Evolutionary conservation across 306 rosid species (phyloP), one percentile per base, ranked within the genome.

Genomic region (Quercus aquifolioides): DNA sequence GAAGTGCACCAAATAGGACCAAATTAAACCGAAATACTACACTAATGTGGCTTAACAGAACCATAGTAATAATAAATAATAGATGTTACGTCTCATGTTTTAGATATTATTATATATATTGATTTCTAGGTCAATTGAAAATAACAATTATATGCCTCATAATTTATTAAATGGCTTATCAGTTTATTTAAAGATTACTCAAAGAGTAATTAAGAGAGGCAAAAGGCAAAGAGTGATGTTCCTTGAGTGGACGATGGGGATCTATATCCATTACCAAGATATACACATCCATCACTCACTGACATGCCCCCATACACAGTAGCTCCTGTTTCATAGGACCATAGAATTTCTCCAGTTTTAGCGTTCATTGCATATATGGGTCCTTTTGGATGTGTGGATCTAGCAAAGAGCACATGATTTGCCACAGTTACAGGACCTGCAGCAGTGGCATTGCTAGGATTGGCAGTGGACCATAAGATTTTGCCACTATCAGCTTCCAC

Each of bases 221-320:
- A 88, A 18, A 88, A 90, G 0, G 97, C 89, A 76, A 71, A 88
- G 51, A 92, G 83, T 0, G 88, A 84, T 26, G 84, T 84, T 62
- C 97, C 97, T 4, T 80, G 76, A 0, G 92, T 88, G 17, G 69
- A 82, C 23, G 69, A 85, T 1, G 35, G 60, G 71, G 74, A 82
- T 65, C 69, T 84, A 75, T 88, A 92, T 18, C 93, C 90, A 81
- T 84, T 75, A 4, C 92, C 94, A 0, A 84, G 46, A 60, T 83
- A 90, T 13, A 90, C 43, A 82, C 91, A 92, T 9, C 90, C 94
- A 1, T 87, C 49, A 33, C 83, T 84, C 70, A 87, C 85, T 3
- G 94, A 86, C 51, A 87, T 67, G 31, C 94, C 93, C 15, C 94
- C 90, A 60, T 83, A 90, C 11, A 87, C 75, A 6, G 85, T 76